These are phyloP conservation scores for Alternaria tenuissima DNA, from an alignment of 2,329 filamentous ascomycete genomes.

Conservation along the genomic window DNA sequence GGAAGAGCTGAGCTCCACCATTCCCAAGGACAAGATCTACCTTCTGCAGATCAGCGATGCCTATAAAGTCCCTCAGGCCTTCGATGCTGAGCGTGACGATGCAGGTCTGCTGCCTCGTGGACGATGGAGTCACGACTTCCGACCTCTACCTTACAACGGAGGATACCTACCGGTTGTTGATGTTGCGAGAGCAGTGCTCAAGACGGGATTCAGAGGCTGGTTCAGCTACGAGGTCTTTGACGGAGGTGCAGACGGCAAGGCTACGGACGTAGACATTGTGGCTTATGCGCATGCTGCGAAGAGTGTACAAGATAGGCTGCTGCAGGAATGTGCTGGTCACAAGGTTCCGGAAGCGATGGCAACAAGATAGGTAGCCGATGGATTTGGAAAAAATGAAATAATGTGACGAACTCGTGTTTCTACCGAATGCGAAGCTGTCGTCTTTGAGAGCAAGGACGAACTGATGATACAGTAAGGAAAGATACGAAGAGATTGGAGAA, in stretches of 20 bases:
- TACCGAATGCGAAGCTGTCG: not conserved
- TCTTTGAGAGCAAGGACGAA: not conserved
- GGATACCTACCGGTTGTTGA: slow-evolving; percentile 75
- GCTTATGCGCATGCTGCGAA: slow-evolving; percentile 62
- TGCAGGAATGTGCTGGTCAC: slow-evolving; percentile 41
- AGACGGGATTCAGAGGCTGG: slow-evolving; percentile 72
- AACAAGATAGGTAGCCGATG: slow-evolving; percentile 15
- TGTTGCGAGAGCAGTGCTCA: slow-evolving; percentile 70
- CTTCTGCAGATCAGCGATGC: slow-evolving; percentile 79
- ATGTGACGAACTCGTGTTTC: not conserved
- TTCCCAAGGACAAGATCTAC: slow-evolving; percentile 76
- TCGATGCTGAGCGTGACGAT: slow-evolving; percentile 60
- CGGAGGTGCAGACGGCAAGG: slow-evolving; percentile 62
- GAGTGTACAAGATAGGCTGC: slow-evolving; percentile 55
- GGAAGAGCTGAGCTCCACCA: slow-evolving; percentile 61
- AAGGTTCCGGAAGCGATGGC: slow-evolving; percentile 23
- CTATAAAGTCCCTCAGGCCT: slow-evolving; percentile 67
- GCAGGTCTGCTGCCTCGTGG: slow-evolving; percentile 67
- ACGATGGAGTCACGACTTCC: slow-evolving; percentile 75
- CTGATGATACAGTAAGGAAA: not conserved
- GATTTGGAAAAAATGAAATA: no score
- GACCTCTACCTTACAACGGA: slow-evolving; percentile 73
- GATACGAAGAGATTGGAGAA: not conserved
- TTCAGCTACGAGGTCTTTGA: slow-evolving; percentile 77
- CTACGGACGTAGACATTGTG: slow-evolving; percentile 60